Evolutionary conservation across 2,329 filamentous ascomycete species (phyloP), one percentile per base, ranked within the genome.

Genomic region (Colletotrichum ledebouriae): DNA sequence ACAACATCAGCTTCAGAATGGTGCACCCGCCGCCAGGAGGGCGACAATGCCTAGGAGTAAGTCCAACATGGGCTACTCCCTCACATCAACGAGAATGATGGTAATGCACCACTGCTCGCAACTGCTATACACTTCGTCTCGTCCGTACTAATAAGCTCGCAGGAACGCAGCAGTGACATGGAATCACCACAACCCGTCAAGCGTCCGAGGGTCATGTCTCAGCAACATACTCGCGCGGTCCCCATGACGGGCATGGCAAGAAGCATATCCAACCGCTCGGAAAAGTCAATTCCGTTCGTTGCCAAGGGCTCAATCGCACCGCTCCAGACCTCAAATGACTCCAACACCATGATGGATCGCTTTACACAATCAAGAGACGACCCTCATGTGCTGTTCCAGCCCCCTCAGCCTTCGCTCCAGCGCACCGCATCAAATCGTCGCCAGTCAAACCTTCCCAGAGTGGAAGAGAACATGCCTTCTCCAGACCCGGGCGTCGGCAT

Each of bases 181-280:
- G 65, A 68, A 53, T 68, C 67, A 62, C 71, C 71, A 55, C 76
- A 75, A 63, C 73, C 74, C 63, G 66, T 77, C 44, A 78, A 78
- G 70, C 75, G 76, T 70, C 73, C 73, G 56, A 75, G 78, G 55
- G 77, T 77, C 69, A 76, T 78, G 77, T 77, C 77, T 34, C 78
- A 78, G 56, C 76, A 80, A 63, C 53, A 64, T 59, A 47, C 63
- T 22, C 63, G 62, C 44, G 68, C 67, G 1, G 59, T 60, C 33
- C 56, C 68, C 57, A 70, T 70, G 70, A 59, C 67, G 17, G 57
- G 67, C 55, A 70, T 71, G 70, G 29, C 70, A 10, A 82, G 84
- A 63, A 80, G 77, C 61, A 75, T 76, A 13, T 85, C 83, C 44
- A 81, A 77, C 71, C 76, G 78, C 37, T 82, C 82, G 10, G 78